Conservation (phyloP, 2,329 filamentous ascomycete species). For the Thelonectria olida region DNA sequence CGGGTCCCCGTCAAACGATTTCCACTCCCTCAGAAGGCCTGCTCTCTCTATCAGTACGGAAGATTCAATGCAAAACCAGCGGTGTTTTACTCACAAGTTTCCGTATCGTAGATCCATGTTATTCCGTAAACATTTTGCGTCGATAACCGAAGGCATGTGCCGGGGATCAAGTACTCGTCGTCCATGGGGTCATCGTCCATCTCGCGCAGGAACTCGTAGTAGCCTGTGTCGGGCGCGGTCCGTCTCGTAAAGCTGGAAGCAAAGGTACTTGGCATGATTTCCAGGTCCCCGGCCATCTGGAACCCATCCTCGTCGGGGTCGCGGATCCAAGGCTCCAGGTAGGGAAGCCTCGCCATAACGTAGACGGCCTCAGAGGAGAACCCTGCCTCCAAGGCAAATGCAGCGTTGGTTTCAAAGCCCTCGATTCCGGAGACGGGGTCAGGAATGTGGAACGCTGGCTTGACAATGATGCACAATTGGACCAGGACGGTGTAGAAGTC, state of each 20-base stretch:
- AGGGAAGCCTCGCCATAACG: neutral
- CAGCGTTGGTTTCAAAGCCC: neutral
- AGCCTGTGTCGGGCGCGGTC: neutral
- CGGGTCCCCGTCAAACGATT: neutral
- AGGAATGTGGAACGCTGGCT: neutral
- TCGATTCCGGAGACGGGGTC: neutral
- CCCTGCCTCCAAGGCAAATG: neutral
- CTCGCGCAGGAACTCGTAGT: neutral
- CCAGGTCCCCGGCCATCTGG: neutral
- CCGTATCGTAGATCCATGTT: conserved; percentile 1
- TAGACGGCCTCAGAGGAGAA: conserved; percentile 1
- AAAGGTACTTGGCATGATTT: conserved; percentile 9
- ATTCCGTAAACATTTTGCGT: neutral
- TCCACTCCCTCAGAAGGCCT: conserved; percentile 6
- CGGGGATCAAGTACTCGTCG: neutral
- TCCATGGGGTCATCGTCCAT: conserved; percentile 4
- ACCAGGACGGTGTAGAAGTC: conserved; percentile 4
- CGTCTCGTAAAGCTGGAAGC: neutral
- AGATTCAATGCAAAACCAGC: neutral
- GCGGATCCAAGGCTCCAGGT: neutral
- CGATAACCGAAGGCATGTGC: neutral
- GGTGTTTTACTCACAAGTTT: neutral
- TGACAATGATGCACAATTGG: neutral
- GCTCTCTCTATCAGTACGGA: neutral
- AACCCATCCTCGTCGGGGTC: neutral